Evolutionary conservation across 768 basidiomycete genomes (phyloP).

Genomic region (Vararia minispora): DNA sequence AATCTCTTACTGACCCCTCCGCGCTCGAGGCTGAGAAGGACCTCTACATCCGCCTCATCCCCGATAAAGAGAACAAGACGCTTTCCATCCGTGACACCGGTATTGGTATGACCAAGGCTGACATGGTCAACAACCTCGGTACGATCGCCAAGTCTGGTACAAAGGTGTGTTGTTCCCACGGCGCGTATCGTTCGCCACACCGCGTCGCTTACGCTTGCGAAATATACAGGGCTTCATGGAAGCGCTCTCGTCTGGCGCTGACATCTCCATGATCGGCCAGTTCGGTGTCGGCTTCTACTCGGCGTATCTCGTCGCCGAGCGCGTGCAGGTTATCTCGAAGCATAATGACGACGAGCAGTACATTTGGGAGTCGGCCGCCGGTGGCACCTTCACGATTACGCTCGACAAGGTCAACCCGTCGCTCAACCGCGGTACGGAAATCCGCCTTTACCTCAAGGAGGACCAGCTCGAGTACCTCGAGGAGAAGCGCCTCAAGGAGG

Average conservation of each 20-base stretch:
- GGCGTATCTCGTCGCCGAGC: slow-evolving; percentile 97
- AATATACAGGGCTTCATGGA: slow-evolving; percentile 90
- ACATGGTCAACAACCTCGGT: slow-evolving; percentile 98
- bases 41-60: slow-evolving; percentile 86
- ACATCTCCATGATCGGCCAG: slow-evolving; percentile 96
- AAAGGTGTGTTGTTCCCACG: slow-evolving; percentile 39
- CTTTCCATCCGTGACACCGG: slow-evolving; percentile 91
- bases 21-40: slow-evolving; percentile 88
- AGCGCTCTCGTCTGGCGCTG: slow-evolving; percentile 81
- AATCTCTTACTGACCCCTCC: slow-evolving; percentile 87
- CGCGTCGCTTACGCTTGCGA: neutral
- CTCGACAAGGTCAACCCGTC: slow-evolving; percentile 82
- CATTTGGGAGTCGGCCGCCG: slow-evolving; percentile 99
- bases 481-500: slow-evolving; percentile 99
- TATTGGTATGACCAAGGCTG: slow-evolving; percentile 99
- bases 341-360: slow-evolving; percentile 99
- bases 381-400: slow-evolving; percentile 99
- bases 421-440: slow-evolving; percentile 88
- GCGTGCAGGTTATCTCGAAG: slow-evolving; percentile 97
- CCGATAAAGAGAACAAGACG: slow-evolving; percentile 92
- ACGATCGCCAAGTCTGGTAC: slow-evolving; percentile 94
- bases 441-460: slow-evolving; percentile 91
- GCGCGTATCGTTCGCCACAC: neutral
- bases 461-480: slow-evolving; percentile 98
- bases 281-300: slow-evolving; percentile 99